Conservation (phyloP, 2,329 filamentous ascomycete genomes). For the Tolypocladium amazonense region DNA sequence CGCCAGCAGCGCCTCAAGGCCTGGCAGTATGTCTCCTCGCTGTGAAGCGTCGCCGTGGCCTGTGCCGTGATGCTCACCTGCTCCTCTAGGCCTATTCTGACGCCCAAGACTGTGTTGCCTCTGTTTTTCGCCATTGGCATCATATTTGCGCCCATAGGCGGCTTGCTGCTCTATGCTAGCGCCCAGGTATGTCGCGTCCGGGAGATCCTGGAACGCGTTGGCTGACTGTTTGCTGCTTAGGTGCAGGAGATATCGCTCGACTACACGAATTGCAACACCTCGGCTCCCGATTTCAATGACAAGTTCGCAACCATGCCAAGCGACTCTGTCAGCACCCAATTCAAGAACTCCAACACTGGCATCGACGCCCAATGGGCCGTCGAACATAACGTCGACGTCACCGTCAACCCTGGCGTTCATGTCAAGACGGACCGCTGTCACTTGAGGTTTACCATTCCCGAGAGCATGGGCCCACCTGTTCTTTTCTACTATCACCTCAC, state of each 20-base stretch:
- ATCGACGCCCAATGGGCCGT: slow-evolving; percentile 32
- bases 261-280: slow-evolving; percentile 65
- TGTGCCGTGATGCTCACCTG: neutral
- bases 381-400: slow-evolving; percentile 27
- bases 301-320: slow-evolving; percentile 40
- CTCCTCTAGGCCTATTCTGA: slow-evolving; percentile 70
- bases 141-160: slow-evolving; percentile 89
- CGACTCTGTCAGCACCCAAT: slow-evolving; percentile 53
- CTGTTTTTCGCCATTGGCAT: slow-evolving; percentile 86
- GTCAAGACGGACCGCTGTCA: slow-evolving; percentile 49
- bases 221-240: slow-evolving; percentile 29
- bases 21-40: slow-evolving; percentile 68
- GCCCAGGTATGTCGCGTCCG: slow-evolving; percentile 46
- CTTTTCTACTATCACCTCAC: slow-evolving; percentile 91
- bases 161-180: slow-evolving; percentile 76
- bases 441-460: slow-evolving; percentile 68
- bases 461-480: slow-evolving; percentile 70
- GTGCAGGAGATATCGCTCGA: slow-evolving; percentile 87
- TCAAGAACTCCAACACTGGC: slow-evolving; percentile 45
- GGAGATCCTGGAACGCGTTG: neutral
- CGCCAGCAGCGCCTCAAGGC: slow-evolving; percentile 94
- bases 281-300: slow-evolving; percentile 37
- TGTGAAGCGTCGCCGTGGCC: neutral
- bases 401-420: slow-evolving; percentile 24
- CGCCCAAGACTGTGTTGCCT: slow-evolving; percentile 84